Conservation (phyloP, 1,284 basidiomycete genomes). For the Meira nashicola region DNA sequence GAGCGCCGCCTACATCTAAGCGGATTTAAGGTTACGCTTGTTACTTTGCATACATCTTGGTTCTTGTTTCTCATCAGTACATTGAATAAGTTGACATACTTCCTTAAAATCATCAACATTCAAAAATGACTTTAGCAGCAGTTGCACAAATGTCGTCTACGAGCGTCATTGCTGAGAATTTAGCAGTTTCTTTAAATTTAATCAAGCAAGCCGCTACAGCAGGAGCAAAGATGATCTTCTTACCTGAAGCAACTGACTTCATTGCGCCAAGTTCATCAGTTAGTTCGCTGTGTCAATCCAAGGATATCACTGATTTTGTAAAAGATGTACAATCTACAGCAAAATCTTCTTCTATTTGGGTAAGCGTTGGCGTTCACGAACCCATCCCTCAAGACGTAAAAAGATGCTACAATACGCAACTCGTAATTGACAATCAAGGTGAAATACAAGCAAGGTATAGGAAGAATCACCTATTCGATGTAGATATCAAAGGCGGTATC, state of each 20-base stretch:
- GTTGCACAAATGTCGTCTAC: constrained; percentile 44
- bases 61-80: not conserved
- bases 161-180: constrained; percentile 41
- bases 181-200: constrained; percentile 31
- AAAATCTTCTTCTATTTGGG: constrained; percentile 51
- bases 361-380: constrained; percentile 58
- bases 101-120: not conserved
- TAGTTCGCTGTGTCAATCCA: constrained; percentile 31
- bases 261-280: constrained; percentile 54
- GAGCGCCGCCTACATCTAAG: too few relatives aligned
- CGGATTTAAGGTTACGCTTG: too few relatives aligned
- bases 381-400: constrained; percentile 19
- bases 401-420: constrained; percentile 57
- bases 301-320: constrained; percentile 47
- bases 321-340: constrained; percentile 53
- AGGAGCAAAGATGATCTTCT: constrained; percentile 55
- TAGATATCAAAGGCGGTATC: constrained; percentile 58
- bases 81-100: not conserved
- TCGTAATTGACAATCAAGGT: constrained; percentile 55
- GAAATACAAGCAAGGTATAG: constrained; percentile 53
- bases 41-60: too few relatives aligned
- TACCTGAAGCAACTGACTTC: constrained; percentile 59
- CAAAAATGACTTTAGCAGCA: constrained; percentile 38
- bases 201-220: constrained; percentile 53
- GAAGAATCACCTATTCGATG: constrained; percentile 59